These are phyloP conservation scores for Lactifluus rugatus DNA, from an alignment of 768 basidiomycete species.

Conservation along the genomic window DNA sequence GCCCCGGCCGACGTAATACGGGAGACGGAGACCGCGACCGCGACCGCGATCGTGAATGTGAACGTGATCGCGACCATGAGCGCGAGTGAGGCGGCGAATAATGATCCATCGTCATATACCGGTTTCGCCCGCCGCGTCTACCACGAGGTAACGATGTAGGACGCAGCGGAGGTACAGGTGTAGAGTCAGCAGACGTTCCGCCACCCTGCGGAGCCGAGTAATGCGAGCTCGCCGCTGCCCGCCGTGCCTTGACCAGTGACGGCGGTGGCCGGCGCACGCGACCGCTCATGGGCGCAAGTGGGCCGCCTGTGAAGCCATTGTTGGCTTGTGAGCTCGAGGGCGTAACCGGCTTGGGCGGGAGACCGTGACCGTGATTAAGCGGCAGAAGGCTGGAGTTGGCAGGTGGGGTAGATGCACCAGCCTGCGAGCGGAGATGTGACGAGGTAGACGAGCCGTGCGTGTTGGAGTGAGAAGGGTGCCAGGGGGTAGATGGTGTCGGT, in stretches of 20 bases:
- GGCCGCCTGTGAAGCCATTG: conserved; percentile 1
- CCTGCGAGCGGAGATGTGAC: conserved; percentile 14
- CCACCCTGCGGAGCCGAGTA: neutral
- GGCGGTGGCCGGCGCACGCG: conserved; percentile 19
- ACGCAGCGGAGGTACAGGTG: neutral
- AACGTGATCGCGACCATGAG: conserved; percentile 8
- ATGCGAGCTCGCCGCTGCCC: conserved; percentile 2
- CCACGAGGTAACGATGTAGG: neutral
- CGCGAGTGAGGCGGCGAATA: conserved; percentile 18
- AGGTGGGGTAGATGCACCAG: conserved; percentile 11
- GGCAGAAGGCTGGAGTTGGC: conserved; percentile 1
- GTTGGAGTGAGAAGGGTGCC: conserved; percentile 27
- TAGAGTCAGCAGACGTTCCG: conserved; percentile 11
- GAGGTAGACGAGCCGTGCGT: conserved; percentile 14
- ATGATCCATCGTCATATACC: conserved; percentile 12
- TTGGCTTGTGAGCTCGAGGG: conserved; percentile 13
- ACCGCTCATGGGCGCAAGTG: conserved; percentile 14
- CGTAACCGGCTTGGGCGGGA: conserved; percentile 18
- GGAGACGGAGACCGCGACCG: conserved; percentile 35
- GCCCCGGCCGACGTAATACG: conserved; percentile 32
- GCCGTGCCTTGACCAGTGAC: conserved; percentile 16
- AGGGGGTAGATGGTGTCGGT: conserved; percentile 1
- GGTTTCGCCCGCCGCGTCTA: conserved; percentile 12
- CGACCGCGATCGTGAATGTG: neutral
- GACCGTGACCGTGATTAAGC: neutral